Evolutionary conservation across 2,329 filamentous ascomycete genomes (phyloP), one percentile per base, ranked within the genome.

Genomic region (Rachicladosporium sp.): DNA sequence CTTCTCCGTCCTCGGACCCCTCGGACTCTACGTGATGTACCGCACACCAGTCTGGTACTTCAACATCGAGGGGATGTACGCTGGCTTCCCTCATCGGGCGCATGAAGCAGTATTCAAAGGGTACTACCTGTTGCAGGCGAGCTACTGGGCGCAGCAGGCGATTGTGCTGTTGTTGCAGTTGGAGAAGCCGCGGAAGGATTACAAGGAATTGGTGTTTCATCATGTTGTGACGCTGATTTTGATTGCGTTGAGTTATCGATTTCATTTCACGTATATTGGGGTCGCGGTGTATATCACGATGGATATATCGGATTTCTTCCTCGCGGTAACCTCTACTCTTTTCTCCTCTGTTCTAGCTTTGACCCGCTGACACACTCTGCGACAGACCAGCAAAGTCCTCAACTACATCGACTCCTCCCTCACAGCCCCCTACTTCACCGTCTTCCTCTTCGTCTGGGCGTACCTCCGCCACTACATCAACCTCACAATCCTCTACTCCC

Each of bases 241-340:
- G 51, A 94, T 96, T 50, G 80, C 66, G 43, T 67, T 89, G 55
- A 91, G 83, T 67, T 96, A 95, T 66, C 78, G 86, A 45, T 96
- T 94, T 69, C 88, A 96, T 64, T 96, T 95, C 62, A 93, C 87
- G 12, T 89, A 94, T 64, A 93, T 96, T 59, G 88, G 88, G 19
- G 66, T 95, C 40, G 84, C 86, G 12, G 86, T 96, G 29, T 96
- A 94, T 63, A 86, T 91, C 46, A 94, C 88, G 7, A 86, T 93
- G 62, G 88, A 96, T 57, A 83, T 95, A 46, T 87, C 80, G 44
- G 88, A 95, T 61, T 94, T 95, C 66, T 95, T 95, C 74, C 73
- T 95, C 33, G 88, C 89, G 30, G 83, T 88, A 74, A 64, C 80
- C 60, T n/a, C 2, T 40, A 15, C 9, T 6, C 19, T 23, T 29